These are phyloP conservation scores for Jatropha multifida DNA, from an alignment of 441 rosid genomes.

Conservation along the genomic window DNA sequence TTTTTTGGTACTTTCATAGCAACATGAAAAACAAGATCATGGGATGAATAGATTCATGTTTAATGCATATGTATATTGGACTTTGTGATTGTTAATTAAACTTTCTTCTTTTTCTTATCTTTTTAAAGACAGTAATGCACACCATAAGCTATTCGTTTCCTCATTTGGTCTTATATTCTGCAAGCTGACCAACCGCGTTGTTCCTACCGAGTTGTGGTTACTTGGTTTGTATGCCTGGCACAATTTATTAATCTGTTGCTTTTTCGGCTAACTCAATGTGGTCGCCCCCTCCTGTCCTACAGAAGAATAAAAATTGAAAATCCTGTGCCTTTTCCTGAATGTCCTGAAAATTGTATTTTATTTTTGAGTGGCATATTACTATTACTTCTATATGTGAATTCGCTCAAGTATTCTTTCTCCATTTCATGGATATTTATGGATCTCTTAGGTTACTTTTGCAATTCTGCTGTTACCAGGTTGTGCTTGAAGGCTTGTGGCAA, in stretches of 20 bases:
- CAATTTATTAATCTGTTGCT: background rate
- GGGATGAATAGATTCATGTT: constrained; percentile 1
- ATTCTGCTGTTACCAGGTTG: constrained; percentile 54
- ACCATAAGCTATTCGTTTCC: background rate
- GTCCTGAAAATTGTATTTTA: background rate
- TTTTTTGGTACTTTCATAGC: background rate
- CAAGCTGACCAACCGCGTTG: background rate
- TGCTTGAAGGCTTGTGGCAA: constrained; percentile 90
- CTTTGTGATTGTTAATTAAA: background rate
- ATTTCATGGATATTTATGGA: background rate
- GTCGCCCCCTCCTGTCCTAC: background rate
- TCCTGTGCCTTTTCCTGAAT: background rate
- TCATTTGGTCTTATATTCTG: background rate
- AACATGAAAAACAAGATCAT: background rate
- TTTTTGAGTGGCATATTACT: background rate
- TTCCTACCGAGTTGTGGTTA: constrained; percentile 1
- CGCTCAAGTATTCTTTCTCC: constrained; percentile 1
- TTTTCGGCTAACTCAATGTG: background rate
- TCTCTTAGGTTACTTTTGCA: constrained; percentile 4
- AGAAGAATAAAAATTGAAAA: background rate
- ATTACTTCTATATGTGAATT: background rate
- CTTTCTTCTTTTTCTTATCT: background rate
- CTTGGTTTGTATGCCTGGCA: constrained; percentile 6
- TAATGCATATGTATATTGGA: background rate
- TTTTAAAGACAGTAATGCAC: background rate